Base-by-base conservation (phyloP, 768 basidiomycete genomes). In the Mycena rosella region DNA sequence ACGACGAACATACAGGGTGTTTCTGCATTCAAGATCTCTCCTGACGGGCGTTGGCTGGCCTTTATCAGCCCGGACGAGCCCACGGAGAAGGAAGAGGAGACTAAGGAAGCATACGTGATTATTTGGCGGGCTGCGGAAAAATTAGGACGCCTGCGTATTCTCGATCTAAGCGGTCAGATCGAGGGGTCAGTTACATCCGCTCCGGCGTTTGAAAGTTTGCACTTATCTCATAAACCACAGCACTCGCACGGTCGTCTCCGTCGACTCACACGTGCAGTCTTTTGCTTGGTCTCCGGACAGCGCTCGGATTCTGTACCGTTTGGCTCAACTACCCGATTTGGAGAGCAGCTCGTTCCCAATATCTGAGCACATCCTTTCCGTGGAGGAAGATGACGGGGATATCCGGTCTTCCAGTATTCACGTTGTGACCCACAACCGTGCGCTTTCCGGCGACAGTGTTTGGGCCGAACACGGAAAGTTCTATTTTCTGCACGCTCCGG, bases 221-320 rank as follows among this genome's bases (percentile, higher is more conserved):
- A 52, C 30, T 24, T 48, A 15, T 13, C 13, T 26, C 26, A 9
- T 14, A 7, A 29, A 54, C 53, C 22, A 4, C 47, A 70, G 69
- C 1, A 32, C 20, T 11, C 61, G 26, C 9, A 57, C 58, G 8
- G 54, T 49, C 17, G 58, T 67, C 18, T 59, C 61, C 26, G 57
- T 51, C 0, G 57, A 60, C 30, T 10, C 30, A 36, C 65, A 71
- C 22, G 69, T 71, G 8, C 6, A 52, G 20, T 36, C 57, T 6
- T 60, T 67, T 47, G 53, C 65, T 20, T 71, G 69, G 69, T 63
- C 69, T 20, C 65, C 69, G 11, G 69, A 71, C 40, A 71, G 65
- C 54, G 57, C 52, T 2, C 32, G 27, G 11, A 63, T 71, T 55
- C 40, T 71, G 1, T 67, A 60, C 26, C 69, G 69, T 2, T 53